phyloP scores from a whole-genome alignment of 345 rosid genomes.

The Clarkia xantiana region DNA sequence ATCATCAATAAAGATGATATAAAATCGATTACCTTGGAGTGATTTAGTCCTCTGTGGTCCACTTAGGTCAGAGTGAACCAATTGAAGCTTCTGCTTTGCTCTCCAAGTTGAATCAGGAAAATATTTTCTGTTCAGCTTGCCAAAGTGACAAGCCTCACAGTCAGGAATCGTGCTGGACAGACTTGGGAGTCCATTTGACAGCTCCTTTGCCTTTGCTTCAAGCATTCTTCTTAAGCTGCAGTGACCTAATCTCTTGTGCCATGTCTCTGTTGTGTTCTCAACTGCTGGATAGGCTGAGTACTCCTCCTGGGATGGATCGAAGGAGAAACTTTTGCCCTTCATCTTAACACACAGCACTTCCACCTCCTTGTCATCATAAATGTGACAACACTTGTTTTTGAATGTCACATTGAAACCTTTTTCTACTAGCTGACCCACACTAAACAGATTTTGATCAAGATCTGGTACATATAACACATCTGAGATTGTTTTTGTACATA shows the following conservation, averaged over 20 bases:
- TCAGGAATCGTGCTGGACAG: not conserved
- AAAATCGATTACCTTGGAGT: slow-evolving; percentile 1
- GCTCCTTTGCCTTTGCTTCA: not conserved
- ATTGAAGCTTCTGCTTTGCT: slow-evolving; percentile 1
- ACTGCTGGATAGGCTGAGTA: not conserved
- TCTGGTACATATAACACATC: too few relatives aligned
- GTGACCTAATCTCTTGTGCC: slow-evolving; percentile 4
- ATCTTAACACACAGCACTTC: slow-evolving; percentile 1
- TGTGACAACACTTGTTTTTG: slow-evolving; percentile 1
- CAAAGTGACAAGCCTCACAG: not conserved
- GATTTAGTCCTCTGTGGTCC: not conserved
- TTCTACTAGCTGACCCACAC: too few relatives aligned
- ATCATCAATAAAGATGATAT: slow-evolving; percentile 4
- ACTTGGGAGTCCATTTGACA: not conserved
- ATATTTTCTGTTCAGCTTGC: not conserved
- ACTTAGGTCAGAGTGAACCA: slow-evolving; percentile 7
- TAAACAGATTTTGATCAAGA: too few relatives aligned
- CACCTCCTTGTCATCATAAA: not conserved
- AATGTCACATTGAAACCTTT: slow-evolving; percentile 4
- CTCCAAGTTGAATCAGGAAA: not conserved
- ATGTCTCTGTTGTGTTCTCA: not conserved
- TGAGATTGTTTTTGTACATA: too few relatives aligned
- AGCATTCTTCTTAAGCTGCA: too few relatives aligned
- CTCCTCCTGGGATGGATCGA: slow-evolving; percentile 1
- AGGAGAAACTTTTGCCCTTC: slow-evolving; percentile 2